Evolutionary conservation across 345 rosid genomes (phyloP).

Genomic region (Populus nigra): DNA sequence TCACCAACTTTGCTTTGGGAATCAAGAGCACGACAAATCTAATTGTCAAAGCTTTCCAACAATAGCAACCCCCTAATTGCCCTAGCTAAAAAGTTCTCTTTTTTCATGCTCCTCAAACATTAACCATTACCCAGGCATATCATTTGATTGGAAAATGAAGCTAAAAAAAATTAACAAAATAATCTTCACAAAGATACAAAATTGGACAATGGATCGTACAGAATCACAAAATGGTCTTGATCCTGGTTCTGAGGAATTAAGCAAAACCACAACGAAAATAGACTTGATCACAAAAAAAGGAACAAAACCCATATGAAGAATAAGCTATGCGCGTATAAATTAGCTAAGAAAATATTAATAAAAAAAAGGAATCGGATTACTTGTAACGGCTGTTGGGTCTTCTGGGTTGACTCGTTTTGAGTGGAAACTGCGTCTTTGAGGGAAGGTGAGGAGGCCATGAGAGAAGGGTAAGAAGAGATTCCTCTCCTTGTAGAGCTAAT

Average conservation of each 20-base stretch:
- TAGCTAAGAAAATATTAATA: background rate
- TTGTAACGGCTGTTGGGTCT: conserved; percentile 33
- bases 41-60: background rate
- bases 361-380: conserved; percentile 15
- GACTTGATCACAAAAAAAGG: background rate
- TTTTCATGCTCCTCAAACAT: background rate
- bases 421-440: conserved; percentile 19
- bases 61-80: background rate
- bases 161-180: background rate
- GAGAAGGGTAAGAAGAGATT: conserved; percentile 8
- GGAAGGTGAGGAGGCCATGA: conserved; percentile 39
- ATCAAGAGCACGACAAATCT: background rate
- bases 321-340: background rate
- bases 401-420: conserved; percentile 27
- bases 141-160: background rate
- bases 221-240: background rate
- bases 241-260: background rate
- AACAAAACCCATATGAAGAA: background rate
- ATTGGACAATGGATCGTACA: background rate
- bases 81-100: background rate
- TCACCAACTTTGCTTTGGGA: background rate
- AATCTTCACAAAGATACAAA: background rate
- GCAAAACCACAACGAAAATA: background rate
- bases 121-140: background rate
- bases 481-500: background rate